Evolutionary conservation across 1,284 basidiomycete genomes (phyloP), one percentile per base, ranked within the genome.

Genomic region (Cronartium quercuum): DNA sequence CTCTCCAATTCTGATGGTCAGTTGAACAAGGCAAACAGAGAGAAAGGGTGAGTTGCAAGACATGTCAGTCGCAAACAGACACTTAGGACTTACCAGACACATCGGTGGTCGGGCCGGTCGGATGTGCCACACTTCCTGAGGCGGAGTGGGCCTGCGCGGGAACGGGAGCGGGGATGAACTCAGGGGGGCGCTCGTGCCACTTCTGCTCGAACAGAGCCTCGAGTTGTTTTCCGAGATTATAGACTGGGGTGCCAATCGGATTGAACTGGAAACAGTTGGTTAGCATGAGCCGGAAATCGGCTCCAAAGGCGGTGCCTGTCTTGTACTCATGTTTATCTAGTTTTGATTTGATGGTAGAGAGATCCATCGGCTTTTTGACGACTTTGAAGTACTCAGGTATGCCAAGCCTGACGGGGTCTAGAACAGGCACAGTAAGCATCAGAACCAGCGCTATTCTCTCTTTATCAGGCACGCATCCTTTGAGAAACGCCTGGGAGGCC

Each of bases 241-340:
- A 89, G 67, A 98, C 95, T 44, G 89, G 87, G 24, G 92, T 91
- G 40, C 90, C 91, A 6, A 88, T 85, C 6, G 93, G 92, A 79
- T 99, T 98, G 85, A 95, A 99, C 0, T 86, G 84, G 81, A 90
- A 90, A 81, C 94, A 98, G 82, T 99, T 99, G 76, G 88, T 86
- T 80, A 97, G 90, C 88, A 98, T 92, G 77, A 95, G 85, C 82
- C 91, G 90, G 84, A 98, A 91, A 83, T 98, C 96, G 21, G 90
- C 88, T 77, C 89, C 88, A 81, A 98, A 94, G 80, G 89, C 89
- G 44, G 87, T 84, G 0, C 90, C 88, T 37, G 86, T 88, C 3
- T 87, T 80, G 81, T 98, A 98, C 77, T 89, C 87, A 76, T 86
- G 85, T 41, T 85, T 84, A 61, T 91, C 89, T 63, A 98, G 85